phyloP scores from a whole-genome alignment of 768 basidiomycete species.

The Fomitopsis pulvina region DNA sequence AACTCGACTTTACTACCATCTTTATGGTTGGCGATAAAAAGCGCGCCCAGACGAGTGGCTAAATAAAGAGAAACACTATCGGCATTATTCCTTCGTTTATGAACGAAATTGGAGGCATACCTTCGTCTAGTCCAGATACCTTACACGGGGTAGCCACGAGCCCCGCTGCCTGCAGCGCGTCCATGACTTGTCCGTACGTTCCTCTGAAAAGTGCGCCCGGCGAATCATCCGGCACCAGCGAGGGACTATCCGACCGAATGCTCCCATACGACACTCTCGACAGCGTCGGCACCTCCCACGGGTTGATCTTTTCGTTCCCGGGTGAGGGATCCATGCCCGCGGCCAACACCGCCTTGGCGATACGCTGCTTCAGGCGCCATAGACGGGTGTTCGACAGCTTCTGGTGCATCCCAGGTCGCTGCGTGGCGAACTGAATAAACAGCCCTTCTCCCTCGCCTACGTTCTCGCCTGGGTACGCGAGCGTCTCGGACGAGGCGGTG shows the following conservation, averaged over 20 bases:
- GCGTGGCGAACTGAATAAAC: constrained; percentile 20
- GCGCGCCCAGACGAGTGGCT: constrained; percentile 35
- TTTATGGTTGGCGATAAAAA: constrained; percentile 31
- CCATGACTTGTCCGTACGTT: constrained; percentile 37
- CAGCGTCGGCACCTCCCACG: constrained; percentile 3
- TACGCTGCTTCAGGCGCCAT: constrained; percentile 27
- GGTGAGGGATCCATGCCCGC: constrained; percentile 35
- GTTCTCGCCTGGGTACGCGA: constrained; percentile 5
- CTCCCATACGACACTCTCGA: constrained; percentile 12
- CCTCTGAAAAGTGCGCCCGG: constrained; percentile 31
- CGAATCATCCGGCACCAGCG: constrained; percentile 8
- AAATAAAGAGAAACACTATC: too few relatives aligned
- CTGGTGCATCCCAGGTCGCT: constrained; percentile 7
- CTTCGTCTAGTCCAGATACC: constrained; percentile 23
- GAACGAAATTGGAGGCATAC: constrained; percentile 18
- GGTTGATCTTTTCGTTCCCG: constrained; percentile 11
- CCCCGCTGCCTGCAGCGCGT: constrained; percentile 32
- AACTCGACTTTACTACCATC: constrained; percentile 27
- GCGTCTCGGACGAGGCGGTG: constrained; percentile 16
- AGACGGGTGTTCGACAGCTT: constrained; percentile 18
- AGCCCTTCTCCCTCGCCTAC: constrained; percentile 12
- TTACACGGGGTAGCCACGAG: constrained; percentile 27
- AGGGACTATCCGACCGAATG: constrained; percentile 10
- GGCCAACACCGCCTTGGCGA: constrained; percentile 30
- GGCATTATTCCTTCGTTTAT: too few relatives aligned